phyloP scores from a whole-genome alignment of 2,329 filamentous ascomycete genomes.

The Aspergillus sp. region DNA sequence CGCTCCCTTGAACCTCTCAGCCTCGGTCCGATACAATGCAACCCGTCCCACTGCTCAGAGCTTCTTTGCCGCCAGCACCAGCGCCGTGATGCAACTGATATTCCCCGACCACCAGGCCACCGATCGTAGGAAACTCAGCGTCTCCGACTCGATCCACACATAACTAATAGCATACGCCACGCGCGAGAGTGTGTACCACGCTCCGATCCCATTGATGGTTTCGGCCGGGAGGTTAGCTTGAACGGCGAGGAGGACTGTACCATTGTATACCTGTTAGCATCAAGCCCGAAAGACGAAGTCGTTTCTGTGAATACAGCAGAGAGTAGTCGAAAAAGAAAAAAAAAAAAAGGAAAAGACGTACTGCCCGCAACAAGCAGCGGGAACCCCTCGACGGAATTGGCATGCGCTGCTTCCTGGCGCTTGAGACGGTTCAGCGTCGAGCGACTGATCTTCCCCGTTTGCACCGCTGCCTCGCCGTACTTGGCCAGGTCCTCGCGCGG shows the following conservation, averaged over 20 bases:
- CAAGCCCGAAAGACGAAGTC: neutral
- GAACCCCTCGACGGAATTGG: conserved; percentile 36
- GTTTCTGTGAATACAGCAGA: no score
- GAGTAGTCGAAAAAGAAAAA: neutral
- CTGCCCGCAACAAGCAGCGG: conserved; percentile 38
- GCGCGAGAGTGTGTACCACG: conserved; percentile 38
- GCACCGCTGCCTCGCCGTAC: conserved; percentile 36
- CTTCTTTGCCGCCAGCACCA: conserved; percentile 37
- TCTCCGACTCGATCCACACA: conserved; percentile 29
- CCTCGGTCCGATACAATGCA: neutral
- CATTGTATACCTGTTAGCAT: neutral
- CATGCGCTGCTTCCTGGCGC: conserved; percentile 37
- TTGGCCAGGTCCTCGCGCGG: conserved; percentile 40
- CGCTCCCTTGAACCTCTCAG: neutral
- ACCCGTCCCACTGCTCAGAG: conserved; percentile 12
- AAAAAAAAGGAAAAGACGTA: conserved; percentile 18
- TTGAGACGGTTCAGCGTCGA: conserved; percentile 35
- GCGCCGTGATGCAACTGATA: conserved; percentile 37
- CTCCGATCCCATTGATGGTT: conserved; percentile 37
- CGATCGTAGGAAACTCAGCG: conserved; percentile 35
- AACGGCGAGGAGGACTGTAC: conserved; percentile 34
- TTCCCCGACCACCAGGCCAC: conserved; percentile 42
- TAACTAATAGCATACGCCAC: conserved; percentile 36
- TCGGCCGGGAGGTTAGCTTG: conserved; percentile 34
- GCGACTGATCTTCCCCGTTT: conserved; percentile 37